Evolutionary conservation across 139 green algal genomes (phyloP).

Genomic region (Microglena sp.): DNA sequence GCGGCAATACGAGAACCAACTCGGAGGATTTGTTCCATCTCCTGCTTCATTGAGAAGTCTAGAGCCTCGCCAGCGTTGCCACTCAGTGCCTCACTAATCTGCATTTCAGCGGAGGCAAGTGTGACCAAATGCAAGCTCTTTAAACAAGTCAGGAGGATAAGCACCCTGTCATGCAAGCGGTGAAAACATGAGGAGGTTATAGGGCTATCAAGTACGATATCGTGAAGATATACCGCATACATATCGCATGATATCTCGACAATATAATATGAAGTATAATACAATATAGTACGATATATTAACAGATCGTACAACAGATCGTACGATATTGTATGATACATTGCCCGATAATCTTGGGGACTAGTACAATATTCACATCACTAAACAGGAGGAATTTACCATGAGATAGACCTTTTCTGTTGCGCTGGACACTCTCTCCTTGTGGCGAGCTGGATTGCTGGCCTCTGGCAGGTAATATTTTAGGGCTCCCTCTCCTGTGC

Average conservation of each 20-base stretch:
- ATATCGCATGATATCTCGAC: too few species aligned
- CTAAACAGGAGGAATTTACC: conserved; percentile 31
- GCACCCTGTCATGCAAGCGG: too few species aligned
- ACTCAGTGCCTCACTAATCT: conserved; percentile 66
- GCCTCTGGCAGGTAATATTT: conserved; percentile 48
- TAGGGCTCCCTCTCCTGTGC: conserved; percentile 5
- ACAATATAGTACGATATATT: too few species aligned
- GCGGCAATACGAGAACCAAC: conserved; percentile 36
- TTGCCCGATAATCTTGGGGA: too few species aligned
- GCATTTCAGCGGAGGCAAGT: background rate
- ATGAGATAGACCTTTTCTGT: conserved; percentile 73
- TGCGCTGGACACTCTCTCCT: conserved; percentile 39
- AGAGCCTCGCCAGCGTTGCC: conserved; percentile 42
- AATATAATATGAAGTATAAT: too few species aligned
- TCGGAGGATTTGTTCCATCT: conserved; percentile 42
- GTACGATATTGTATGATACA: too few species aligned
- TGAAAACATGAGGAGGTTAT: too few species aligned
- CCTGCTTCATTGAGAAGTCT: conserved; percentile 61
- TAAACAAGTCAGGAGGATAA: too few species aligned
- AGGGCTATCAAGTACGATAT: too few species aligned
- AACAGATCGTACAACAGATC: too few species aligned
- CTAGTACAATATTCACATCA: too few species aligned
- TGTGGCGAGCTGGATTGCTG: conserved; percentile 32
- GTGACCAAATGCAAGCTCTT: background rate
- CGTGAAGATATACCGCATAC: too few species aligned